Base-by-base conservation (phyloP, 2,329 filamentous ascomycete genomes). In the Fusarium cyanostomum region DNA sequence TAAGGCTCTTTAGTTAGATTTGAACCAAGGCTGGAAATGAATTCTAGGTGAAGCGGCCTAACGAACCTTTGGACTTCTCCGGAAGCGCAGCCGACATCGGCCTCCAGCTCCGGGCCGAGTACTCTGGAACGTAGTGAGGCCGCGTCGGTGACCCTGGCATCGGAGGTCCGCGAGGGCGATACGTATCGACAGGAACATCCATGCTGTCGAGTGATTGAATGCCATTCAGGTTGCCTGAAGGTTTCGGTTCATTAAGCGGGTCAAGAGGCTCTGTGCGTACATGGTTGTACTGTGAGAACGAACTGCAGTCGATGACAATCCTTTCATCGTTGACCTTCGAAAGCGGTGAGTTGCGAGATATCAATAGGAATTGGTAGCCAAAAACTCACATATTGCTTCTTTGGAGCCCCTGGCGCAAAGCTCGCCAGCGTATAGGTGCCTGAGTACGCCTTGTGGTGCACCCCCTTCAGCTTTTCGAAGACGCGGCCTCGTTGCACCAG, bases 251-350 rank as follows among this genome's bases (percentile, higher is more conserved):
- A 1, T 44, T 38, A 13, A 52, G 21, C 15, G 49, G 24, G 2
- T 21, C 31, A 15, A 52, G 49, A 5, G 35, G 30, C 8, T 1
- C 8, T 6, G 21, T 18, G 12, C 11, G 15, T 18, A 33, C 37
- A 15, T 21, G 8, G 3, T 34, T 9, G 21, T 57, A 59, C 52
- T 42, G 51, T 7, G 24, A 30, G 9, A 44, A 57, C 11, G 38
- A 51, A 9, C 8, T 34, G 6, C 16, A 16, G 7, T 59, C 38
- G 4, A 57, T 39, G 5, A 52, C 13, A 15, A 57, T 27, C 9
- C 56, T 49, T 9, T 57, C 52, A 5, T 44, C 10, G 8, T 12
- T 26, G 4, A 45, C 44, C 53, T 59, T 58, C 4, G 28, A n/a
- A 7, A 8, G 6, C 12, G 2, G 9, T 39, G 7, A 50, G 26